Conservation (phyloP, 1,284 basidiomycete genomes). For the Phellopilus nigrolimitatus region DNA sequence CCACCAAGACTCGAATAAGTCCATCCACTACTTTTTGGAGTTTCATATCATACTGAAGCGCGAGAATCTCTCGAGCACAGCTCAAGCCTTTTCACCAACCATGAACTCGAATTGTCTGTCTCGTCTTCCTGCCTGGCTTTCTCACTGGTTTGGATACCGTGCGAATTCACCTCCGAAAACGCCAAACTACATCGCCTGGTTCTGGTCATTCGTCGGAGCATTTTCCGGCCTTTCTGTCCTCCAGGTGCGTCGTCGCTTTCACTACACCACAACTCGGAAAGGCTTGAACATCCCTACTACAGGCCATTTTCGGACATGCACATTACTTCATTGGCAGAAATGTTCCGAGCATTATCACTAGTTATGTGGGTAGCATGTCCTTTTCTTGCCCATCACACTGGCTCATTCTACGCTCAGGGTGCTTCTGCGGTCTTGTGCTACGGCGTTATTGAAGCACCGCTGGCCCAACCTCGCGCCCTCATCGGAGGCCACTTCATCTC, state of each 20-base stretch:
- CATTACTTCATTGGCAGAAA: constrained; percentile 44
- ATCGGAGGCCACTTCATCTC: no score
- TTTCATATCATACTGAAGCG: no score
- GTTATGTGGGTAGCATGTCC: constrained; percentile 36
- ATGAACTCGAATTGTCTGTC: constrained; percentile 42
- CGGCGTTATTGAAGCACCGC: constrained; percentile 52
- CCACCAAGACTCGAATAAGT: no score
- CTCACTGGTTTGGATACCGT: no score
- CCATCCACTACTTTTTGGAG: no score
- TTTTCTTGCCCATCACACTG: background rate
- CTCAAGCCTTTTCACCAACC: no score
- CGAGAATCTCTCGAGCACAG: no score
- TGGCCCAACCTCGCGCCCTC: constrained; percentile 58
- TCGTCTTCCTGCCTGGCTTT: constrained; percentile 46
- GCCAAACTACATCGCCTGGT: no score
- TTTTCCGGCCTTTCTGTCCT: constrained; percentile 54
- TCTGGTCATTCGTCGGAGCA: no score
- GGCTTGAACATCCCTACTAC: background rate
- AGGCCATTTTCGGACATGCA: constrained; percentile 41
- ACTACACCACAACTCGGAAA: background rate
- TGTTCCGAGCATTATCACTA: constrained; percentile 47
- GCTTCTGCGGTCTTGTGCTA: constrained; percentile 58
- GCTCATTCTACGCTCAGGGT: constrained; percentile 34
- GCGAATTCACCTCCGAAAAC: no score
- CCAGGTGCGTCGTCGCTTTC: constrained; percentile 36